These are phyloP conservation scores for Aureobasidium sp. DNA, from an alignment of 2,329 filamentous ascomycete genomes.

Conservation along the genomic window DNA sequence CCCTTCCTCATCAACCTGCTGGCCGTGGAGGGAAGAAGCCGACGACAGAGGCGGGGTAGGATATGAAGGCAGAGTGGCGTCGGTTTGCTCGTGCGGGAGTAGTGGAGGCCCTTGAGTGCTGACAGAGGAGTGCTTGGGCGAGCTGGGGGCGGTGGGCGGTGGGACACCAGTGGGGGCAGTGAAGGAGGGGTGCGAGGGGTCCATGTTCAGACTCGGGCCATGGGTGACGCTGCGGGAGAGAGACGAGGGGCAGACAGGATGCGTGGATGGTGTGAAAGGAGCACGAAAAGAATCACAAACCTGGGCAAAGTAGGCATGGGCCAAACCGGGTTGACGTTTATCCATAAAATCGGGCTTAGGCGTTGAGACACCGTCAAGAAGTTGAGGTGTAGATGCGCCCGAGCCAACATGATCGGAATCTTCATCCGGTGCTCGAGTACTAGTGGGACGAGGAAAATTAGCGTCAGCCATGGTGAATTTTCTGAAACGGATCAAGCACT, in stretches of 20 bases:
- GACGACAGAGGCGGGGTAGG: slow-evolving; percentile 38
- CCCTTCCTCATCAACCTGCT: slow-evolving; percentile 24
- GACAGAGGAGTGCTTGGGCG: slow-evolving; percentile 23
- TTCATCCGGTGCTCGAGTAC: slow-evolving; percentile 55
- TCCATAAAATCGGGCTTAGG: slow-evolving; percentile 90
- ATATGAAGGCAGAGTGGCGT: slow-evolving; percentile 22
- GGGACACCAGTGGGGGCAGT: neutral
- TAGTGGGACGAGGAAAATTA: slow-evolving; percentile 32
- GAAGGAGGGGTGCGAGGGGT: slow-evolving; percentile 17
- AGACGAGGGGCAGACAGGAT: slow-evolving; percentile 17
- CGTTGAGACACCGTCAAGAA: slow-evolving; percentile 72
- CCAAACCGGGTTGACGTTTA: slow-evolving; percentile 87
- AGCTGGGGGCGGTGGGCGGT: slow-evolving; percentile 31
- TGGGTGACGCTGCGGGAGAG: slow-evolving; percentile 13
- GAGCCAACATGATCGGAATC: slow-evolving; percentile 70
- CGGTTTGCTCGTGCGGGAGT: slow-evolving; percentile 31
- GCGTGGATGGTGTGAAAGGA: slow-evolving; percentile 15
- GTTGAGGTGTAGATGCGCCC: slow-evolving; percentile 64
- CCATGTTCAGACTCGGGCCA: slow-evolving; percentile 19
- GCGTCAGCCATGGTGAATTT: slow-evolving; percentile 25
- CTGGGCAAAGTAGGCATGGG: slow-evolving; percentile 96
- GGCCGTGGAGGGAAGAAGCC: slow-evolving; percentile 32
- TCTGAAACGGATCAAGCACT: slow-evolving; percentile 17
- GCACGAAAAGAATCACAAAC: slow-evolving; percentile 76
- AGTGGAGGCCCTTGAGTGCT: slow-evolving; percentile 24